phyloP scores from a whole-genome alignment of 768 basidiomycete species.

The Cystofilobasidium bisporidii region DNA sequence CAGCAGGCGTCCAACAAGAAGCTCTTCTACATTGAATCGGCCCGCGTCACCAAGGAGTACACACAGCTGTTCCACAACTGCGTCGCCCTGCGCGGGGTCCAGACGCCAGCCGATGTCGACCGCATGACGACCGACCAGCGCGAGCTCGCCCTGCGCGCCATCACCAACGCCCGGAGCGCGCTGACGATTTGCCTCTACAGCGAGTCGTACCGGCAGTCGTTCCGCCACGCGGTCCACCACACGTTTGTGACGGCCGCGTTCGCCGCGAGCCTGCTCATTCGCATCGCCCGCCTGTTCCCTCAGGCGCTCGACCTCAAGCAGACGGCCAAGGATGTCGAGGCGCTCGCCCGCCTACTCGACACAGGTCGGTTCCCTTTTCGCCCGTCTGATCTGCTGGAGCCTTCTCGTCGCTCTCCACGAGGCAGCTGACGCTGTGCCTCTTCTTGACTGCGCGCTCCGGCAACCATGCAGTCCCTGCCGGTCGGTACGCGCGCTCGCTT shows the following conservation, averaged over 20 bases:
- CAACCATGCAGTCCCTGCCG: constrained; percentile 62
- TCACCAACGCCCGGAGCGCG: constrained; percentile 68
- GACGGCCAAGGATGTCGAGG: constrained; percentile 67
- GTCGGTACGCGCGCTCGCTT: constrained; percentile 80
- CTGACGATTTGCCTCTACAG: constrained; percentile 66
- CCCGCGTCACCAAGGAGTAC: constrained; percentile 17
- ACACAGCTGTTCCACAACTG: constrained; percentile 39
- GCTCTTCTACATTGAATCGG: constrained; percentile 9
- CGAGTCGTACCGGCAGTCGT: constrained; percentile 10
- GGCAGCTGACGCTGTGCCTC: too few relatives aligned
- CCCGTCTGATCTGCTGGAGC: too few relatives aligned
- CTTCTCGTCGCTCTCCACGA: too few relatives aligned
- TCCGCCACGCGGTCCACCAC: constrained; percentile 11
- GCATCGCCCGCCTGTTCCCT: constrained; percentile 78
- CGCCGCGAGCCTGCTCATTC: constrained; percentile 76
- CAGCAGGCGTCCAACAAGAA: constrained; percentile 5
- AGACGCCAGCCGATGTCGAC: constrained; percentile 72
- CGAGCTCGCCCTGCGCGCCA: constrained; percentile 69
- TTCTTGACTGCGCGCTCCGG: constrained; percentile 38
- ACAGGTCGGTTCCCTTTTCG: too few relatives aligned
- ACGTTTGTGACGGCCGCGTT: constrained; percentile 71
- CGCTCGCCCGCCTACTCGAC: constrained; percentile 62
- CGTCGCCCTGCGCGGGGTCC: constrained; percentile 45
- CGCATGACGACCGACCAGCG: constrained; percentile 69
- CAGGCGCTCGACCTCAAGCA: constrained; percentile 66